phyloP scores from a whole-genome alignment of 169 alveolate species.

The Cryptosporidium felis region DNA sequence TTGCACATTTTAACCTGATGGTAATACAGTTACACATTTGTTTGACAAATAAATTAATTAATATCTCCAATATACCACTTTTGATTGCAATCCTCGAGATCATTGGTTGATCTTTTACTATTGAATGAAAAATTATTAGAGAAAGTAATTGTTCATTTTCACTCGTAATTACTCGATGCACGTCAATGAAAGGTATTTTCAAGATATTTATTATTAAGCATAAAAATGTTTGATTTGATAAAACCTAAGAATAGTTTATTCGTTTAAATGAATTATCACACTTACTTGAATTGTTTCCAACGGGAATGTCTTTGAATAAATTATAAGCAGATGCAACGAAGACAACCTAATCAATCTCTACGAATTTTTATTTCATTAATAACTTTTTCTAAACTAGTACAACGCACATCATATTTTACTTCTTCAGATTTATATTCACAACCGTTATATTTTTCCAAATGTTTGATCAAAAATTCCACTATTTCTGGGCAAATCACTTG shows the following conservation, averaged over 20 bases:
- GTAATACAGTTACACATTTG: not conserved
- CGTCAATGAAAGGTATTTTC: constrained; percentile 7
- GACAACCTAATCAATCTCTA: constrained; percentile 26
- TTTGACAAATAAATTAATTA: not conserved
- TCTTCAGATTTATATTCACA: not conserved
- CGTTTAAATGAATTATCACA: not conserved
- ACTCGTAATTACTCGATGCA: constrained; percentile 22
- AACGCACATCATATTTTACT: not conserved
- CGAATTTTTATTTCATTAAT: not conserved
- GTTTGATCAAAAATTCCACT: constrained; percentile 13
- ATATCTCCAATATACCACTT: constrained; percentile 22
- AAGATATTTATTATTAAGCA: constrained; percentile 1
- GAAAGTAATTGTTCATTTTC: constrained; percentile 25
- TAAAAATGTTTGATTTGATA: constrained; percentile 53
- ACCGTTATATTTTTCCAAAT: not conserved
- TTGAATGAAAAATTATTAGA: constrained; percentile 6
- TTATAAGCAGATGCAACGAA: constrained; percentile 10
- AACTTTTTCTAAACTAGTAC: not conserved
- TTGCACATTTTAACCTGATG: not conserved
- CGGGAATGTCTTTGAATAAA: not conserved
- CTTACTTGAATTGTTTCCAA: constrained; percentile 52
- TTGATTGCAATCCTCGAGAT: constrained; percentile 59
- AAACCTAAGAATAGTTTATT: not conserved
- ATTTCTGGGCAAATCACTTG: constrained; percentile 46
- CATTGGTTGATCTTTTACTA: constrained; percentile 60